A percentile compares a stretch with the other conserved stretches of the same genome.
Conservation (phyloP, 2,329 filamentous ascomycete species). For the Fonsecaea nubica region DNA sequence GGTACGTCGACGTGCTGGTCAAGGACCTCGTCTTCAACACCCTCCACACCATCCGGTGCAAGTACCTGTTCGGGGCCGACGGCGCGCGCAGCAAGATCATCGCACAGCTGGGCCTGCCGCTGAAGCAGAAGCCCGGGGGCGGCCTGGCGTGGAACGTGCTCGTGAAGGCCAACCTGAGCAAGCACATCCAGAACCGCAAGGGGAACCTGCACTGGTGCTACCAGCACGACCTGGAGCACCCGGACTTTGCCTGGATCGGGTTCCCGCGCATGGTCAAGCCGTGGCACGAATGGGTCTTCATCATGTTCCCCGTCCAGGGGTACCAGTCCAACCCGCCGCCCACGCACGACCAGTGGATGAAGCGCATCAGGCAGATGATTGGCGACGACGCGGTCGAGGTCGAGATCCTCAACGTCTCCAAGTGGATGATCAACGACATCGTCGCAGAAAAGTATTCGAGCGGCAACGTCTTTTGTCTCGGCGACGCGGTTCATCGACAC, state of each 20-base stretch:
- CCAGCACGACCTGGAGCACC: slow-evolving; percentile 60
- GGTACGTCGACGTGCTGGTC: slow-evolving; percentile 46
- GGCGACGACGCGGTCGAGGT: slow-evolving; percentile 60
- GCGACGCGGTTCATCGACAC: slow-evolving; percentile 48
- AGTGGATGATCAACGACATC: slow-evolving; percentile 68
- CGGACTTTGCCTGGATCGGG: slow-evolving; percentile 58
- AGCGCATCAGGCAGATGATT: slow-evolving; percentile 58
- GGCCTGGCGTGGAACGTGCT: slow-evolving; percentile 60
- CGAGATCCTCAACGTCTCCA: slow-evolving; percentile 61
- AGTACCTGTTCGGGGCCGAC: slow-evolving; percentile 67
- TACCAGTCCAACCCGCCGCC: slow-evolving; percentile 49
- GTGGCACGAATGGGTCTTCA: slow-evolving; percentile 68
- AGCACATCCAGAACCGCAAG: slow-evolving; percentile 56
- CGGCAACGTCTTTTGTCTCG: slow-evolving; percentile 45
- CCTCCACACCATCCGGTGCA: slow-evolving; percentile 45
- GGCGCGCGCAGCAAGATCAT: slow-evolving; percentile 57
- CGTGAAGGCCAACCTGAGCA: slow-evolving; percentile 58
- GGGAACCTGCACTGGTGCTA: slow-evolving; percentile 69
- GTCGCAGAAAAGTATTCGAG: slow-evolving; percentile 63
- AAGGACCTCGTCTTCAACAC: slow-evolving; percentile 45
- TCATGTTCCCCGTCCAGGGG: slow-evolving; percentile 56
- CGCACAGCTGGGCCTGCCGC: slow-evolving; percentile 54
- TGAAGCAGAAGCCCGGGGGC: slow-evolving; percentile 54
- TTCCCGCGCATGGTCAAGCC: slow-evolving; percentile 67
- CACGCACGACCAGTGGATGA: slow-evolving; percentile 55